Base-by-base conservation (phyloP, 2,329 filamentous ascomycete genomes). In the Aspergillus eucalypticola region DNA sequence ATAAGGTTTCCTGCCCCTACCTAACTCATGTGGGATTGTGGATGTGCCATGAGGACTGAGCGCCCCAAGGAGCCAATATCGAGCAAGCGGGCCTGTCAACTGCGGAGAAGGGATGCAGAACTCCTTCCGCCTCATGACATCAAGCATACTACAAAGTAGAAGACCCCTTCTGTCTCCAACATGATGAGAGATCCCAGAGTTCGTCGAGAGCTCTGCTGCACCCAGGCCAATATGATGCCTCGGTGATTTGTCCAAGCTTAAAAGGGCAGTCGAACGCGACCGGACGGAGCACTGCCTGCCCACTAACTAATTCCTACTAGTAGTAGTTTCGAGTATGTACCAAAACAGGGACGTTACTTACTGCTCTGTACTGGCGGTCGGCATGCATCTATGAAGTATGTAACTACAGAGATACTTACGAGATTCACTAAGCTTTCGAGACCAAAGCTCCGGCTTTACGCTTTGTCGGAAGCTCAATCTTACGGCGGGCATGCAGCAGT, bases 31-130 rank as follows among this genome's bases (percentile, higher is more conserved):
- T 67, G 66, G 66, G 60, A 66, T 64, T 66, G 66, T 67, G 66
- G 66, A 67, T 67, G 66, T 67, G 66, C 64, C 66, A 67, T 66
- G 63, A 67, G 63, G 64, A 56, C 60, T 62, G 59, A 65, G 63
- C 61, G 56, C 52, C 53, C 32, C 53, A 54, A 60, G 57, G 60
- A 62, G 59, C 65, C 65, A 65, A 59, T 60, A 66, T 64, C 61
- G 54, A 58, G 60, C 42, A 54, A 50, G 64, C 66, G 66, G 66
- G 64, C 62, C 66, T 63, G 64, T 67, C 60, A 60, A 68, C 59
- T 66, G 66, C 66, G 64, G 66, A 68, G 65, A 66, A 67, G 52
- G 44, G 60, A 54, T 63, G 65, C 55, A 66, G 59, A 59, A 61
- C 51, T 60, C 58, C 54, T 55, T 60, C 58, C 51, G 64, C 62